phyloP scores from a whole-genome alignment of 164 flowering plant species.

The Malania oleifera region DNA sequence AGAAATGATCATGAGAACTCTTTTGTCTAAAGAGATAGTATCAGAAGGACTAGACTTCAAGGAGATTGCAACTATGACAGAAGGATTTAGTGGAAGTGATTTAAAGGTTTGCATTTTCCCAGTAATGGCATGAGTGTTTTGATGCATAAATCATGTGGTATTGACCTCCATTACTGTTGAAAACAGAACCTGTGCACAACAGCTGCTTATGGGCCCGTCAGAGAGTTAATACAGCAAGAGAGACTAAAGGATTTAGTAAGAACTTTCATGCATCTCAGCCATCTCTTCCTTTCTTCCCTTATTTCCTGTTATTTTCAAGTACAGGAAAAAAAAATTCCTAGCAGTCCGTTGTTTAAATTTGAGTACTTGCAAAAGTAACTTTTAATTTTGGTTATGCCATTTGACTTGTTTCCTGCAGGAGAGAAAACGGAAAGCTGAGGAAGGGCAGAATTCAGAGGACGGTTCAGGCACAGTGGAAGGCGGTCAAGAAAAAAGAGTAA shows the following conservation, averaged over 20 bases:
- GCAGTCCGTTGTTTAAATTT: not conserved
- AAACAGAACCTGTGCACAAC: constrained; percentile 66
- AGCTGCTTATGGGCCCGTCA: constrained; percentile 69
- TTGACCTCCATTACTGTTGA: not conserved
- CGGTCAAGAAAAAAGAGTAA: constrained; percentile 25
- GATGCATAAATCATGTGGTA: not conserved
- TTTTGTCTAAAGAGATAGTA: constrained; percentile 68
- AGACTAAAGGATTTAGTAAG: constrained; percentile 51
- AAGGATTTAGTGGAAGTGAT: constrained; percentile 93
- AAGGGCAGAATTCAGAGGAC: constrained; percentile 19
- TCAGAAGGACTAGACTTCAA: constrained; percentile 62
- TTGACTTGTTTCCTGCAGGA: constrained; percentile 20
- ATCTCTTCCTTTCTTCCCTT: not conserved
- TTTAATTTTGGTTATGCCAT: too few species aligned
- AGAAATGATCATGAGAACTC: constrained; percentile 67
- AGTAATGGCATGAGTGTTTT: constrained; percentile 3
- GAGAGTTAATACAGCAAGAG: constrained; percentile 67
- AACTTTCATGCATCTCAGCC: not conserved
- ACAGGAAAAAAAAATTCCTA: not conserved
- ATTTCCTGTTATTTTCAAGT: not conserved
- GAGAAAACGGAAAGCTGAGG: constrained; percentile 30
- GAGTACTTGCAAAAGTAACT: too few species aligned
- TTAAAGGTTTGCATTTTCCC: constrained; percentile 53
- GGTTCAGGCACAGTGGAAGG: constrained; percentile 8
- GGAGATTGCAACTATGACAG: constrained; percentile 89